Evolutionary conservation across 805 yeast genomes (phyloP).

Genomic region (Yamadazyma sp.): DNA sequence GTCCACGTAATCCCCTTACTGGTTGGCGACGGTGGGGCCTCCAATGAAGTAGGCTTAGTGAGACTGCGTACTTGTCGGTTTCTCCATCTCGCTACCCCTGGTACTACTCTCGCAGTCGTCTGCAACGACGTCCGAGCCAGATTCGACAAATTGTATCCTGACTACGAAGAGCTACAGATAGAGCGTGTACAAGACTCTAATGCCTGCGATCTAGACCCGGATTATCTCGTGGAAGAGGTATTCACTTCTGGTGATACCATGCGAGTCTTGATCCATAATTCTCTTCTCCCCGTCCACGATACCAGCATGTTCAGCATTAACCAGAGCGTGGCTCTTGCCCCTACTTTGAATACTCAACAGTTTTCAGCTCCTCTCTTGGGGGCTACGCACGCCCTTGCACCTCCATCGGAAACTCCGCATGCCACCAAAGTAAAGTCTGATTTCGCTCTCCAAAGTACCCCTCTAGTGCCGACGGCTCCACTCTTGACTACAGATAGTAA

Average conservation of each 20-base stretch:
- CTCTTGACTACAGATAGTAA: slow-evolving; percentile 15
- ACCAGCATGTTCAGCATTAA: too few relatives aligned
- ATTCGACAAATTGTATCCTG: slow-evolving; percentile 65
- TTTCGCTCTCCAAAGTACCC: slow-evolving; percentile 21
- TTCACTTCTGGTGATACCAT: slow-evolving; percentile 45
- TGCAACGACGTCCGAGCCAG: slow-evolving; percentile 55
- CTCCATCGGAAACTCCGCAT: too few relatives aligned
- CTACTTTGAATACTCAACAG: too few relatives aligned
- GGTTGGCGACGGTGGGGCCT: slow-evolving; percentile 16
- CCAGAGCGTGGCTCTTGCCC: too few relatives aligned
- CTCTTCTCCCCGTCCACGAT: slow-evolving; percentile 8
- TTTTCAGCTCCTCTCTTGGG: too few relatives aligned
- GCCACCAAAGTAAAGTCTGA: background rate
- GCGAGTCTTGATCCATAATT: slow-evolving; percentile 34
- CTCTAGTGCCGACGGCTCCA: slow-evolving; percentile 26
- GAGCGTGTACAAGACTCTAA: slow-evolving; percentile 64
- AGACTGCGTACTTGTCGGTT: slow-evolving; percentile 46
- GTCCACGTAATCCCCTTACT: slow-evolving; percentile 26
- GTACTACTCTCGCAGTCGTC: slow-evolving; percentile 47
- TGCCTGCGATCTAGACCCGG: slow-evolving; percentile 79
- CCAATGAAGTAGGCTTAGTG: slow-evolving; percentile 17
- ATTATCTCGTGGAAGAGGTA: slow-evolving; percentile 62
- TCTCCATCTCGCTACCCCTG: slow-evolving; percentile 58
- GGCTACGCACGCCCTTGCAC: too few relatives aligned
- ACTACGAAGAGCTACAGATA: slow-evolving; percentile 53